Base-by-base conservation (phyloP, 768 basidiomycete genomes). In the Mycena chlorophos region DNA sequence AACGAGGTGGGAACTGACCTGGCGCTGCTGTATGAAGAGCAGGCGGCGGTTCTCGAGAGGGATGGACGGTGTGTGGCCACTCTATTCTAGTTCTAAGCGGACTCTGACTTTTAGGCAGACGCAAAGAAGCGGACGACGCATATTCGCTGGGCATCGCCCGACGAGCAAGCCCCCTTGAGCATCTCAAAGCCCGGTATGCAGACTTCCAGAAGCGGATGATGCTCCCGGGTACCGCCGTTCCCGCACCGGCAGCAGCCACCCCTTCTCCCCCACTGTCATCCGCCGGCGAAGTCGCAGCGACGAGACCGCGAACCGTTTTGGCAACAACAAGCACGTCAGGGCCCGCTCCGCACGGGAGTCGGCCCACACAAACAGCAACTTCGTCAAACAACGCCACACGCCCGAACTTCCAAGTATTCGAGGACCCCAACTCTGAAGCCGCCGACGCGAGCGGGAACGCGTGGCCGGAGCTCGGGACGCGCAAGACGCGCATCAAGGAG, bases 201-300 rank as follows among this genome's bases (percentile, higher is more conserved):
- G 93, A 95, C 39, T 98, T 98, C 72, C 91, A 94, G 68, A 94
- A 82, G 75, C 88, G 91, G 51, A 94, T 91, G 89, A 88, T 91
- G 86, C 76, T 79, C 23, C 68, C 68, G 31, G n/a, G n/a, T 37
- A 63, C 72, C 2, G 72, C 72, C 30, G 65, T 74, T 42, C 71
- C 74, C 10, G 69, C 75, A 22, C 72, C 73, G 25, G 66, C 73
- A 10, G n/a, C n/a, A n/a, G 68, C 75, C 17, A 69, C 77, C 50
- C 65, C 79, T 28, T 52, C 69, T 5, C 55, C 70, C 16, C 62
- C 78, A 3, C 62, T 69, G 4, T 69, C 75, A 52, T 56, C 73
- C 20, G 61, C 71, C 25, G 43, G 74, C 55, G 45, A 25, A 4
- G 64, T 69, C 34, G 69, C 69, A 38, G 59, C 57, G 61, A 71